Percentiles rank a stretch among this genome's conserved stretches.
Evolutionary conservation across 441 rosid genomes (phyloP).

Genomic region (Croton setiger): DNA sequence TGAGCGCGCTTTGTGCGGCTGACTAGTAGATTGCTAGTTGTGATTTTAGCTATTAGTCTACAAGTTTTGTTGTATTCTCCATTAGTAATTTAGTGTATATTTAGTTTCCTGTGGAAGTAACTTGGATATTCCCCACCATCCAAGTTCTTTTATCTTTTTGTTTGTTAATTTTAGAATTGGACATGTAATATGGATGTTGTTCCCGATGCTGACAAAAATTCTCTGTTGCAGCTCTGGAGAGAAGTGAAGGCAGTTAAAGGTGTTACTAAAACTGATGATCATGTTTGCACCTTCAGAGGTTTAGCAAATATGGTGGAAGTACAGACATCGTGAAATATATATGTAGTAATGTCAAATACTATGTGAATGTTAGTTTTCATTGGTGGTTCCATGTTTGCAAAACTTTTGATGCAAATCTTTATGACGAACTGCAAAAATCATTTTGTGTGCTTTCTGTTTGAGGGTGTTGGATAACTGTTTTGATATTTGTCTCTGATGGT

Average conservation of each 20-base stretch:
- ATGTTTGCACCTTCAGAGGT: not conserved
- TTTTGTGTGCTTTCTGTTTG: conserved; percentile 1
- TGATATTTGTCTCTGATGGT: not conserved
- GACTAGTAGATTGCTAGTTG: not conserved
- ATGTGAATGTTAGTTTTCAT: not conserved
- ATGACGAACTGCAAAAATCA: not conserved
- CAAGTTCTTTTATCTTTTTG: not conserved
- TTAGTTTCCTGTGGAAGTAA: not conserved
- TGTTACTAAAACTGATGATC: not conserved
- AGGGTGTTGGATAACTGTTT: not conserved
- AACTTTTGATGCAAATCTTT: not conserved
- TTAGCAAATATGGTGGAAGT: conserved; percentile 6
- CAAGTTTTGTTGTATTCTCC: not conserved
- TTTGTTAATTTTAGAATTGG: not conserved
- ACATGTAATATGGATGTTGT: not conserved
- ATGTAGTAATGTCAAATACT: not conserved
- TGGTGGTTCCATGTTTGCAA: not conserved
- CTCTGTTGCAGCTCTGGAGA: conserved; percentile 71
- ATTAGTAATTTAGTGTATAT: too few relatives aligned
- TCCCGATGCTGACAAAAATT: conserved; percentile 2
- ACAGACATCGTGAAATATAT: not conserved
- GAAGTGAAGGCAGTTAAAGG: conserved; percentile 58
- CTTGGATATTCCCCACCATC: not conserved
- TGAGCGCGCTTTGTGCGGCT: not conserved
- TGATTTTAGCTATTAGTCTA: not conserved